Evolutionary conservation across 768 basidiomycete genomes (phyloP).

Genomic region (Hygrophorus russula): DNA sequence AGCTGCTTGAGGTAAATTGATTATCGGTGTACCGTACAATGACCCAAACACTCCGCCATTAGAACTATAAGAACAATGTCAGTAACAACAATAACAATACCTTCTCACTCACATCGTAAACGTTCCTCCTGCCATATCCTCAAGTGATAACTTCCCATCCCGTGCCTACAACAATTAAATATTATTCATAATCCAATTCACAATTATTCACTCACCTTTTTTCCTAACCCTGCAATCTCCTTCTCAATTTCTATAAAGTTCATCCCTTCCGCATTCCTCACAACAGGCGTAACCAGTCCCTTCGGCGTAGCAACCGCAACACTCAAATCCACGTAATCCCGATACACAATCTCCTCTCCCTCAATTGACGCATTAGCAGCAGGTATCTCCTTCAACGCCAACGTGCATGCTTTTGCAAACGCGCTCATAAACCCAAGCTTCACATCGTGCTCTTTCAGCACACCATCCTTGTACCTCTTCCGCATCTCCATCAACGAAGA

Average conservation of each 20-base stretch:
- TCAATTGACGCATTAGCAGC: conserved; percentile 92
- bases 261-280: conserved; percentile 83
- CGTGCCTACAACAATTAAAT: conserved; percentile 41
- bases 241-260: conserved; percentile 85
- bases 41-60: conserved; percentile 99
- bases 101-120: conserved; percentile 81
- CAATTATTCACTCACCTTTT: conserved; percentile 46
- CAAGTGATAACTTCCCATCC: conserved; percentile 89
- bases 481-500: conserved; percentile 90
- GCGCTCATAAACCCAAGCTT: conserved; percentile 99
- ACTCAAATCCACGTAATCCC: conserved; percentile 85
- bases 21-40: conserved; percentile 96
- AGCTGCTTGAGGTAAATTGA: conserved; percentile 92
- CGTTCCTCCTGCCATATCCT: conserved; percentile 97
- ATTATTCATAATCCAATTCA: conserved; percentile 1
- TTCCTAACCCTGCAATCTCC: conserved; percentile 83
- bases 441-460: conserved; percentile 86
- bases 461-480: conserved; percentile 83
- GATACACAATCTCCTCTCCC: conserved; percentile 87
- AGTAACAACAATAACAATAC: conserved; percentile 4
- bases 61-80: conserved; percentile 41
- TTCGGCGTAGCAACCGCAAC: conserved; percentile 97
- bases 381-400: conserved; percentile 87
- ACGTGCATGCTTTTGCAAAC: conserved; percentile 76
- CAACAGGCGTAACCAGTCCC: conserved; percentile 92